phyloP scores from a whole-genome alignment of 2,329 filamentous ascomycete genomes.

The Ophiocordyceps camponoti-leonardi region DNA sequence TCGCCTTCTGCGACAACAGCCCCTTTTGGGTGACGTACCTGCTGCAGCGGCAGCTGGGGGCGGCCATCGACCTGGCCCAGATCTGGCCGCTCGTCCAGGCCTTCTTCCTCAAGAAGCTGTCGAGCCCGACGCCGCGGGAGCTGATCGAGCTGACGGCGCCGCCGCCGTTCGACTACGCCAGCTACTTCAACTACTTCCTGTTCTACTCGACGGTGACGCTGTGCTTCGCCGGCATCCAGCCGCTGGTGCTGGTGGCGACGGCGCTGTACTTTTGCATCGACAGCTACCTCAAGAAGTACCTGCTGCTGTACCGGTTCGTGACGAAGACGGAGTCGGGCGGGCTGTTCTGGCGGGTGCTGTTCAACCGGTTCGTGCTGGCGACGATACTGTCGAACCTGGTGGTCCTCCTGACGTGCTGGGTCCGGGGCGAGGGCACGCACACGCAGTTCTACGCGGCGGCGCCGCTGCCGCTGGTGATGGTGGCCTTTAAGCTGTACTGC shows the following conservation, averaged over 20 bases:
- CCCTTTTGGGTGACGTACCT: constrained; percentile 92
- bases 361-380: constrained; percentile 83
- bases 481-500: constrained; percentile 81
- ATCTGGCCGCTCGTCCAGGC: constrained; percentile 69
- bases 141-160: constrained; percentile 87
- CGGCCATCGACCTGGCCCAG: constrained; percentile 86
- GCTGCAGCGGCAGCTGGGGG: constrained; percentile 80
- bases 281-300: constrained; percentile 83
- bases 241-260: constrained; percentile 69
- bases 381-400: constrained; percentile 63
- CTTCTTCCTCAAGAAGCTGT: constrained; percentile 71
- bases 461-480: constrained; percentile 61
- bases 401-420: constrained; percentile 59
- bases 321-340: constrained; percentile 96
- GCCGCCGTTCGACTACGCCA: constrained; percentile 83
- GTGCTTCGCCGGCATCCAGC: constrained; percentile 72
- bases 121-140: constrained; percentile 75
- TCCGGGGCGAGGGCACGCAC: constrained; percentile 43
- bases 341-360: constrained; percentile 77
- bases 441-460: constrained; percentile 47
- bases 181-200: constrained; percentile 95
- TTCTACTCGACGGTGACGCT: constrained; percentile 86
- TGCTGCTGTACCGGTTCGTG: constrained; percentile 84
- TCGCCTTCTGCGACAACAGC: constrained; percentile 64
- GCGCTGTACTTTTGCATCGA: constrained; percentile 84